Conservation (phyloP, 148 eudicot species). For the Cornus kousa region DNA sequence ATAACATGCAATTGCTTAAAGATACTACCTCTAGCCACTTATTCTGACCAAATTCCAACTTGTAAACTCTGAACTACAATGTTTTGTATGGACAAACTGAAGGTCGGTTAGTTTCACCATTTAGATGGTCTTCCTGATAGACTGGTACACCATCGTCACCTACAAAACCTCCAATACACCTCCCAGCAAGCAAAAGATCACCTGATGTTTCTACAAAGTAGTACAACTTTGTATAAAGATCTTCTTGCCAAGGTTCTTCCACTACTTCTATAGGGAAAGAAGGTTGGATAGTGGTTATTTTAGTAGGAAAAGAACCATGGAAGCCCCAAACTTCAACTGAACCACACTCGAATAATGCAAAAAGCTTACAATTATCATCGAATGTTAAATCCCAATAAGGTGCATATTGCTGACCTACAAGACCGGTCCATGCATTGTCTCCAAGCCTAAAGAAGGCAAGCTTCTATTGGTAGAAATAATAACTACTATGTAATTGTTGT, state of each 20-base stretch:
- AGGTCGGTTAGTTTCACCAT: background rate
- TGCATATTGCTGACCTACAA: background rate
- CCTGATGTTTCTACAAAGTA: background rate
- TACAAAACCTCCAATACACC: constrained; percentile 6
- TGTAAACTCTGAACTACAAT: background rate
- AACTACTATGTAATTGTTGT: background rate
- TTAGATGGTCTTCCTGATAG: background rate
- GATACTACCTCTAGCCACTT: background rate
- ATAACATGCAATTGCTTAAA: background rate
- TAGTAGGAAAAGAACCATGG: background rate
- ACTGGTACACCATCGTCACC: background rate
- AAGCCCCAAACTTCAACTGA: background rate
- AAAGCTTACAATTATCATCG: background rate
- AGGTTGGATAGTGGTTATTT: background rate
- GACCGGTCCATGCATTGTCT: background rate
- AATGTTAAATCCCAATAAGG: background rate
- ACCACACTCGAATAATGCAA: background rate
- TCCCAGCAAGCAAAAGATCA: background rate
- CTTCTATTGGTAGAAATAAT: background rate
- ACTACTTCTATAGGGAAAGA: background rate
- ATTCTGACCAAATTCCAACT: background rate
- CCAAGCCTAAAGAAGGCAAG: too few species aligned
- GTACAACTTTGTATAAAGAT: background rate
- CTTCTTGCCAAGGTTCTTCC: background rate
- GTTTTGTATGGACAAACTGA: constrained; percentile 3